A percentile compares a stretch with the other conserved stretches of the same genome.
phyloP scores from a whole-genome alignment of 768 basidiomycete genomes.

The Russula foetens region DNA sequence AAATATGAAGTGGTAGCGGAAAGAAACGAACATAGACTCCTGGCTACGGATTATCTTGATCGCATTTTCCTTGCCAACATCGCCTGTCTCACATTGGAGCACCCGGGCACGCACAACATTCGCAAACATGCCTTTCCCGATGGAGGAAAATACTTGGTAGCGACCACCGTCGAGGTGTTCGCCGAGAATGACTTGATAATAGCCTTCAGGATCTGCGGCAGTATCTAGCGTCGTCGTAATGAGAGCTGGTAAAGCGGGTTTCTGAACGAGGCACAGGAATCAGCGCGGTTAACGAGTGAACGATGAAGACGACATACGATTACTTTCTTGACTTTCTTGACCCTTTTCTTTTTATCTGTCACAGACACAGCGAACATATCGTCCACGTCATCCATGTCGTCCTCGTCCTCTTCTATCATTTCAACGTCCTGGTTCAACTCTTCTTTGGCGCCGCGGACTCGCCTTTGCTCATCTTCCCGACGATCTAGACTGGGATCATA shows the following conservation, averaged over 20 bases:
- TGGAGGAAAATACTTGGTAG: slow-evolving; percentile 88
- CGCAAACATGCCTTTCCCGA: slow-evolving; percentile 99
- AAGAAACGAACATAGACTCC: slow-evolving; percentile 79
- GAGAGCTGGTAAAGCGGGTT: slow-evolving; percentile 49
- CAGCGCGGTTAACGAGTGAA: not conserved
- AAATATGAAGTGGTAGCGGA: not conserved
- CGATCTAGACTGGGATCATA: slow-evolving; percentile 83
- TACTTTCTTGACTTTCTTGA: slow-evolving; percentile 49
- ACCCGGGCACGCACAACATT: slow-evolving; percentile 89
- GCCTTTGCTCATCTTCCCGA: slow-evolving; percentile 73
- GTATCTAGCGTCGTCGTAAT: slow-evolving; percentile 78
- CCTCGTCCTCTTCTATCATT: slow-evolving; percentile 51
- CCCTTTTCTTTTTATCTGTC: slow-evolving; percentile 44
- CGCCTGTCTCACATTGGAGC: slow-evolving; percentile 51
- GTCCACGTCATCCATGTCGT: slow-evolving; percentile 74
- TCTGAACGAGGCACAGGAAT: slow-evolving; percentile 28
- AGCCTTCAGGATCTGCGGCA: slow-evolving; percentile 90
- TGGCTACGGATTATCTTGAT: slow-evolving; percentile 96
- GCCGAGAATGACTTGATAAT: slow-evolving; percentile 89
- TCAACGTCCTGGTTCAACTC: slow-evolving; percentile 36
- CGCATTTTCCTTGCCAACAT: slow-evolving; percentile 71
- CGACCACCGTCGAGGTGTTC: slow-evolving; percentile 88
- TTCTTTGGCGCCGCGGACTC: slow-evolving; percentile 40
- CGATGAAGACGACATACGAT: slow-evolving; percentile 32
- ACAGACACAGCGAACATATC: slow-evolving; percentile 86